phyloP scores from a whole-genome alignment of 2,329 filamentous ascomycete species.

The Penicillium occitanis region DNA sequence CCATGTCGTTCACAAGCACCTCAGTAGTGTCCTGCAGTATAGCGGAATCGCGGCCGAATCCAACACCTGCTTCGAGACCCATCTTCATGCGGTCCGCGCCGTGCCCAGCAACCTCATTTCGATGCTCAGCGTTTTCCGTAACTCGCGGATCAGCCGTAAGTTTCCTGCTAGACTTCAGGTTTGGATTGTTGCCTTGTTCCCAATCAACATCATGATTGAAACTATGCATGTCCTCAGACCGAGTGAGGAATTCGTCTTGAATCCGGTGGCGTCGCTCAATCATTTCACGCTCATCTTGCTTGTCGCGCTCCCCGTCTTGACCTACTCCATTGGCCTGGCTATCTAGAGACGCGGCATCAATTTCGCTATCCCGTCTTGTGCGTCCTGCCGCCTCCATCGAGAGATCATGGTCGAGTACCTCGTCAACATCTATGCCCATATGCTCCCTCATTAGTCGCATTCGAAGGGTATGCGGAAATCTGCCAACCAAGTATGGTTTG shows the following conservation, averaged over 20 bases:
- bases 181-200: conserved; percentile 58
- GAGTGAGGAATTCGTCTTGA: conserved; percentile 58
- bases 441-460: conserved; percentile 96
- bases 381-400: conserved; percentile 64
- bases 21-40: conserved; percentile 66
- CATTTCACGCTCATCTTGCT: conserved; percentile 43
- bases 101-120: conserved; percentile 74
- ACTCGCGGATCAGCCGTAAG: conserved; percentile 59
- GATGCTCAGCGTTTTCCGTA: conserved; percentile 62
- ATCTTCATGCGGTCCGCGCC: conserved; percentile 73
- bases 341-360: conserved; percentile 25
- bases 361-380: conserved; percentile 59
- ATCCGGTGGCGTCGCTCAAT: conserved; percentile 45
- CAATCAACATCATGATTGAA: conserved; percentile 75
- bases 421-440: conserved; percentile 91
- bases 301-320: conserved; percentile 36
- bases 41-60: conserved; percentile 68
- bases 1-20: conserved; percentile 65
- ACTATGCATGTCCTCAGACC: conserved; percentile 60
- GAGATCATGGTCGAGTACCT: conserved; percentile 76
- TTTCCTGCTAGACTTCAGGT: conserved; percentile 56
- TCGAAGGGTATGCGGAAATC: conserved; percentile 88
- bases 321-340: conserved; percentile 28
- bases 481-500: conserved; percentile 81
- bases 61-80: conserved; percentile 61